phyloP scores from a whole-genome alignment of 148 eudicot species.

The Cornus kousa region DNA sequence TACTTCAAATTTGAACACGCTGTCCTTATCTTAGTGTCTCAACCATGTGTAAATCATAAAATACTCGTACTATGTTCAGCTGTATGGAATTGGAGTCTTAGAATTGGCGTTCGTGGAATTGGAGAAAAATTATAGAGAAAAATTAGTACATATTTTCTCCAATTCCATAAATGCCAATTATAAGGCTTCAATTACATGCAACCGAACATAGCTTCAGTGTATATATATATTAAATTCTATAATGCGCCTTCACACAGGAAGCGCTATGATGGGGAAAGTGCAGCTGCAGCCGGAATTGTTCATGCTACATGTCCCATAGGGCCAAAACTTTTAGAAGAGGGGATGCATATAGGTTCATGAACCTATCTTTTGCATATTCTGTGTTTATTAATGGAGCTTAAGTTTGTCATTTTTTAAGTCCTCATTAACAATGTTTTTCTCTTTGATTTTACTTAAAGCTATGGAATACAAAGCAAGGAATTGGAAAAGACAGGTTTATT shows the following conservation, averaged over 20 bases:
- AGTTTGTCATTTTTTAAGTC: background rate
- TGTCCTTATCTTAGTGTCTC: background rate
- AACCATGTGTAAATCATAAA: background rate
- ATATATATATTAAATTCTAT: background rate
- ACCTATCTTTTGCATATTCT: background rate
- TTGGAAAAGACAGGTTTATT: slow-evolving; percentile 3
- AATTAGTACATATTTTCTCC: no score
- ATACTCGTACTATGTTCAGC: no score
- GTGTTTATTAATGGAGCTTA: background rate
- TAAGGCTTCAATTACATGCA: no score
- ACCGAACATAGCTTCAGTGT: background rate
- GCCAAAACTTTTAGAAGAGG: slow-evolving; percentile 1
- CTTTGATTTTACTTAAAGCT: background rate
- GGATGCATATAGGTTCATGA: background rate
- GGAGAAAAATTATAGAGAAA: no score
- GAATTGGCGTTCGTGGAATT: no score
- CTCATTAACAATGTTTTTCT: background rate
- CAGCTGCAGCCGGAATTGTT: slow-evolving; percentile 9
- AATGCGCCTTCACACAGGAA: background rate
- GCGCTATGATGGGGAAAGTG: background rate
- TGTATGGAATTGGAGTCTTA: no score
- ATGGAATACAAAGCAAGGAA: slow-evolving; percentile 6
- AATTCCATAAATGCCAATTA: no score
- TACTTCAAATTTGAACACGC: background rate
- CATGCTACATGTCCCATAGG: slow-evolving; percentile 6